phyloP scores from a whole-genome alignment of 139 green algal genomes.

The Pleodorina starrii region DNA sequence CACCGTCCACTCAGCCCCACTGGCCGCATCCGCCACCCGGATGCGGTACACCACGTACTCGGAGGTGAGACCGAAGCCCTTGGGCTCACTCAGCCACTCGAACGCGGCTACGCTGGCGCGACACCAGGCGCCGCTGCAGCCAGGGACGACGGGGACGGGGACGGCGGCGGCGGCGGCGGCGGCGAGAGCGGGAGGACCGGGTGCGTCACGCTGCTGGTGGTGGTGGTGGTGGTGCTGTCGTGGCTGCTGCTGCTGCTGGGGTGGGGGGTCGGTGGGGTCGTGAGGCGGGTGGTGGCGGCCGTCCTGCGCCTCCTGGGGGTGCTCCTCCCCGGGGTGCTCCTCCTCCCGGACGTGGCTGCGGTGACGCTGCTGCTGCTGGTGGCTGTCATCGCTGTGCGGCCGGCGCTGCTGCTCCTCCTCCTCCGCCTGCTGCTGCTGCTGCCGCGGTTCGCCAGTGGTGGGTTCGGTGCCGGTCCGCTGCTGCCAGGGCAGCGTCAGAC shows the following conservation, averaged over 20 bases:
- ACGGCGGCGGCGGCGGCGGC: background rate
- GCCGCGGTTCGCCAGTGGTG: background rate
- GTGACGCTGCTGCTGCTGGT: background rate
- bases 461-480: background rate
- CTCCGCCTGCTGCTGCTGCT: background rate
- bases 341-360: background rate
- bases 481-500: background rate
- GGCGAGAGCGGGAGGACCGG: background rate
- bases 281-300: background rate
- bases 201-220: background rate
- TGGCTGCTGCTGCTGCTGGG: background rate
- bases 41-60: constrained; percentile 83
- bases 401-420: constrained; percentile 10
- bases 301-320: background rate
- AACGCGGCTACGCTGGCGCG: constrained; percentile 68
- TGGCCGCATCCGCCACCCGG: constrained; percentile 67
- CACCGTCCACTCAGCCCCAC: constrained; percentile 76
- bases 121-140: constrained; percentile 45
- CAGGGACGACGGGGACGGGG: background rate
- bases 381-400: background rate
- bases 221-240: background rate
- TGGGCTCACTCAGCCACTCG: constrained; percentile 63
- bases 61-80: constrained; percentile 37
- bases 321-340: too few relatives aligned
- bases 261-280: background rate